Percentiles rank a stretch among this genome's conserved stretches.
These are phyloP conservation scores for Wickerhamiella qilinensis DNA, from an alignment of 805 yeast genomes.

Conservation along the genomic window DNA sequence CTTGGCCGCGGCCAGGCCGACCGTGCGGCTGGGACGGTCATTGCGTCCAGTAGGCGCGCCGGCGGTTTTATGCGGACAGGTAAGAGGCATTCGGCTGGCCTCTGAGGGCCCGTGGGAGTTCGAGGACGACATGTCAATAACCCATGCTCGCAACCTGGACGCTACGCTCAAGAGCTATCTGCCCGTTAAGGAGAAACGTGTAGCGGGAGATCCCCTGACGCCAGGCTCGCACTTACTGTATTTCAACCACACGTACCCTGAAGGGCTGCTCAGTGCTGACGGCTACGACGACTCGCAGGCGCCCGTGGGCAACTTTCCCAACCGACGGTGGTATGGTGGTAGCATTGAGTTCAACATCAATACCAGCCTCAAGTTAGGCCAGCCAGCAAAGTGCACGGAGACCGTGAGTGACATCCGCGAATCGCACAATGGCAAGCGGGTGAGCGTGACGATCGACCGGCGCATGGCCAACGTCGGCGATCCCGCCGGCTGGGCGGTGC, in stretches of 20 bases:
- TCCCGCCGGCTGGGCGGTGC: conserved; percentile 17
- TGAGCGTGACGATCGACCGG: conserved; percentile 43
- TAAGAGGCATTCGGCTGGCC: not conserved
- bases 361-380: conserved; percentile 24
- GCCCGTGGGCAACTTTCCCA: conserved; percentile 32
- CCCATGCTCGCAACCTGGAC: conserved; percentile 17
- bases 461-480: conserved; percentile 22
- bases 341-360: conserved; percentile 27
- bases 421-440: conserved; percentile 14
- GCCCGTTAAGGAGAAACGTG: conserved; percentile 8
- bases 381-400: conserved; percentile 36
- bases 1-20: too few species aligned
- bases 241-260: conserved; percentile 42
- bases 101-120: conserved; percentile 17
- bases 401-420: conserved; percentile 21
- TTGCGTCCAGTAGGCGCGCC: too few species aligned
- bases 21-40: too few species aligned
- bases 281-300: conserved; percentile 74
- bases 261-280: conserved; percentile 38
- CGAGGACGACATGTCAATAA: conserved; percentile 18
- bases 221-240: conserved; percentile 52
- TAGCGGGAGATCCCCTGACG: conserved; percentile 13
- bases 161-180: conserved; percentile 16
- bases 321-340: conserved; percentile 73
- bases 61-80: too few species aligned